Evolutionary conservation across 2,329 filamentous ascomycete genomes (phyloP).

Genomic region (Penicillium sp.): DNA sequence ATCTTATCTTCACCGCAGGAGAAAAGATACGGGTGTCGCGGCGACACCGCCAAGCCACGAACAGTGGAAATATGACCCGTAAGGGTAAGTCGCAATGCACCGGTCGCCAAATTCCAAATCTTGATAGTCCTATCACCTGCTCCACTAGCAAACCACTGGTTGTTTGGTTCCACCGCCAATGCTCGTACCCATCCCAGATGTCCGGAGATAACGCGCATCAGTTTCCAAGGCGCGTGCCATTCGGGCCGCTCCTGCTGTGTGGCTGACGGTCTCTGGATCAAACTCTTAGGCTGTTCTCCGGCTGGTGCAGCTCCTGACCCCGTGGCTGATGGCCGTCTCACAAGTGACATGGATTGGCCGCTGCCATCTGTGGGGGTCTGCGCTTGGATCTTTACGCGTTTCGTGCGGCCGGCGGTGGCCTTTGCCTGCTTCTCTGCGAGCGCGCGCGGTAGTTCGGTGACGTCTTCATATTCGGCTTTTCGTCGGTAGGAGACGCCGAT

Average conservation of each 20-base stretch:
- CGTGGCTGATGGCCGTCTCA: slow-evolving; percentile 38
- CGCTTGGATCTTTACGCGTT: slow-evolving; percentile 54
- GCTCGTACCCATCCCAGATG: slow-evolving; percentile 92
- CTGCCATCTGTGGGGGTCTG: slow-evolving; percentile 51
- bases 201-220: slow-evolving; percentile 95
- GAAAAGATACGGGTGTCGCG: slow-evolving; percentile 92
- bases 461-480: slow-evolving; percentile 68
- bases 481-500: slow-evolving; percentile 46
- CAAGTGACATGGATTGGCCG: slow-evolving; percentile 55
- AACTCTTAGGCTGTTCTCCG: slow-evolving; percentile 53
- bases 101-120: slow-evolving; percentile 93
- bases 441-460: slow-evolving; percentile 70
- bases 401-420: slow-evolving; percentile 59
- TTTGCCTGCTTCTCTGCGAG: slow-evolving; percentile 75
- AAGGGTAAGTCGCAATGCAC: slow-evolving; percentile 75
- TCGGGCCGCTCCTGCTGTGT: slow-evolving; percentile 73
- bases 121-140: slow-evolving; percentile 96
- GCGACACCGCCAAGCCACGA: slow-evolving; percentile 84
- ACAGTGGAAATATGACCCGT: slow-evolving; percentile 95
- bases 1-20: slow-evolving; percentile 99
- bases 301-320: slow-evolving; percentile 33
- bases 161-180: slow-evolving; percentile 88
- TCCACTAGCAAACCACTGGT: slow-evolving; percentile 95
- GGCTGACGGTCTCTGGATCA: slow-evolving; percentile 59
- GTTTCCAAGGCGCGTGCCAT: slow-evolving; percentile 98